Evolutionary conservation across 805 yeast species (phyloP).

Genomic region (Jamesozyma gamospora): DNA sequence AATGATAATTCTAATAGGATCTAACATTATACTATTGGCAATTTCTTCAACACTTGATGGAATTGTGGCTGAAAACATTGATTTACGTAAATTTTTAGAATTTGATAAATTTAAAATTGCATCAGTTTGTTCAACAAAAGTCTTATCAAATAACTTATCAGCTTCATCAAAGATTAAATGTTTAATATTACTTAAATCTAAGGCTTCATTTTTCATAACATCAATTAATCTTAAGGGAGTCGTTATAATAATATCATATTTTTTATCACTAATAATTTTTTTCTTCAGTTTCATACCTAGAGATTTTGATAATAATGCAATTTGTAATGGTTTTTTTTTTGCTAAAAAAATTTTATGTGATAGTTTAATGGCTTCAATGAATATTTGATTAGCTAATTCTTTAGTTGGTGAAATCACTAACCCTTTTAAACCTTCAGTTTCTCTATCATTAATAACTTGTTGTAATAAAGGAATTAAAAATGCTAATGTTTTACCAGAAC

Average conservation of each 20-base stretch:
- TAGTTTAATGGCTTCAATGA: constrained; percentile 52
- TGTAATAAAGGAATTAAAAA: constrained; percentile 70
- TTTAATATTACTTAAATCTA: constrained; percentile 58
- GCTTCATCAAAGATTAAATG: constrained; percentile 89
- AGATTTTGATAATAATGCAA: constrained; percentile 62
- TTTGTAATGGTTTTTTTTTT: constrained; percentile 39
- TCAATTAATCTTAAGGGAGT: constrained; percentile 88
- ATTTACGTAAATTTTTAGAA: constrained; percentile 44
- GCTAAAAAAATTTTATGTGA: constrained; percentile 35
- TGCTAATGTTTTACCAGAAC: constrained; percentile 94
- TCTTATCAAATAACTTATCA: constrained; percentile 79
- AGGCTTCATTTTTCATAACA: constrained; percentile 48
- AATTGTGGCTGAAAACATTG: constrained; percentile 90
- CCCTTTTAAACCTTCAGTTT: constrained; percentile 48
- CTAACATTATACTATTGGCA: constrained; percentile 73
- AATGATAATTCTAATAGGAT: constrained; percentile 76
- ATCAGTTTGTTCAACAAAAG: constrained; percentile 86
- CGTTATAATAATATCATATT: constrained; percentile 71
- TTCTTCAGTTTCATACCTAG: constrained; percentile 58
- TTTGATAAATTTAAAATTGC: constrained; percentile 45
- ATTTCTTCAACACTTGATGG: constrained; percentile 88
- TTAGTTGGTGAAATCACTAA: constrained; percentile 87
- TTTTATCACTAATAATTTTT: constrained; percentile 45
- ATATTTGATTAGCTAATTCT: constrained; percentile 84
- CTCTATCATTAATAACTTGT: constrained; percentile 25